Evolutionary conservation across 768 basidiomycete genomes (phyloP), one percentile per base, ranked within the genome.

Genomic region (Boletales sp.): DNA sequence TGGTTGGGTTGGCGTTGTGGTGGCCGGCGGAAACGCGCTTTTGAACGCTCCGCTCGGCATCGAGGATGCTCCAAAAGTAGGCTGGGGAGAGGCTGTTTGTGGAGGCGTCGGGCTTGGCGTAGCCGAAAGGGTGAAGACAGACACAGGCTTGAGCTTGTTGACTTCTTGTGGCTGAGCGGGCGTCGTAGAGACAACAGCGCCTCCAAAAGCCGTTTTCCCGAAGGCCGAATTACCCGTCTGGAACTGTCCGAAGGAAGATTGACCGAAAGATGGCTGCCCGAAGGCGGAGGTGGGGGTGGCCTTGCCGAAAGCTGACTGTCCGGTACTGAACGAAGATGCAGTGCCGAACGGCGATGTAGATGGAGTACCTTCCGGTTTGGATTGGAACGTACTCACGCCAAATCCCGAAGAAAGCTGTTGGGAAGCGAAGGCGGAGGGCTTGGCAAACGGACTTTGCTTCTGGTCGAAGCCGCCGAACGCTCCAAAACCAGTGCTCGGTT

Each of bases 1-100:
- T 14, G 57, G 42, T n/a, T 55, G 49, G 2, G 44, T 14, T 2
- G 61, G 44, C 19, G 60, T 19, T 14, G 38, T 13, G 18, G 41
- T 40, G 0, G n/a, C 36, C 4, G 53, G 21, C 1, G 62, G 44
- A 37, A 69, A 65, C 3, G 57, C 48, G 40, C 51, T 52, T 47
- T 58, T 58, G 13, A 52, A 19, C 14, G 63, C 25, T 8, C 47
- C 59, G 4, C 62, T 63, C 31, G 69, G 57, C 48, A 68, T 57
- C n/a, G 74, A 68, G 9, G 72, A 52, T 12, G 69, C 40, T n/a
- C 74, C 76, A 48, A 76, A 77, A 43, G 33, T 34, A 34, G 33
- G 33, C 33, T 34, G 33, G 14, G 33, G 11, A 34, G 33, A 34
- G 14, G 10, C 14, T 34, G 33, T 14, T 34, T 34, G 10, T 14